phyloP scores from a whole-genome alignment of 768 basidiomycete genomes.

The Clitopilus passeckerianus region DNA sequence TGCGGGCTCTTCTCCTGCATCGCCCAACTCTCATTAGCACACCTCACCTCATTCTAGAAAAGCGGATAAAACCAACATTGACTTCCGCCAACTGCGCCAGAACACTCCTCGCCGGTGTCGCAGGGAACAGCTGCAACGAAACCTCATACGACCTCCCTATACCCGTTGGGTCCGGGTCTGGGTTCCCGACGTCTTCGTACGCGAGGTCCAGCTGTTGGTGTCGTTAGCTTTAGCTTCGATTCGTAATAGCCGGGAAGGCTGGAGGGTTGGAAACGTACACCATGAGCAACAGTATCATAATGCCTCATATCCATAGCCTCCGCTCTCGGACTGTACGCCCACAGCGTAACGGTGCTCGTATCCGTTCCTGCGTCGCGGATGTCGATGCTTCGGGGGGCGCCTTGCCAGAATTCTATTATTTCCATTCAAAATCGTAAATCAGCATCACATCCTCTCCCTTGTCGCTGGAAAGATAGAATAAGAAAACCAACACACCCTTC shows the following conservation, averaged over 20 bases:
- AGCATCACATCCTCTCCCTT: no score
- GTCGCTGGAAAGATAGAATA: no score
- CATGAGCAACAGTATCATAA: slow-evolving; percentile 32
- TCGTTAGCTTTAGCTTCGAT: background rate
- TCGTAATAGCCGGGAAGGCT: no score
- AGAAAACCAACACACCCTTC: slow-evolving; percentile 16
- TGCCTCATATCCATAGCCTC: slow-evolving; percentile 31
- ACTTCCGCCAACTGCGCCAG: slow-evolving; percentile 23
- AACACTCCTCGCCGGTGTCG: slow-evolving; percentile 24
- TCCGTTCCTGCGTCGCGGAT: slow-evolving; percentile 25
- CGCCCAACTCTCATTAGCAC: background rate
- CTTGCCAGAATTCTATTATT: slow-evolving; percentile 31
- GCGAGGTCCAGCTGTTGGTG: slow-evolving; percentile 26
- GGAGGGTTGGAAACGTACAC: slow-evolving; percentile 18
- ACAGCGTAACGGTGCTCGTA: slow-evolving; percentile 24
- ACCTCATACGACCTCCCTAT: slow-evolving; percentile 32
- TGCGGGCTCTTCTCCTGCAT: slow-evolving; percentile 26
- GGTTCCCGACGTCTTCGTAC: slow-evolving; percentile 34
- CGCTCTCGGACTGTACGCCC: slow-evolving; percentile 33
- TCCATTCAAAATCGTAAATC: no score
- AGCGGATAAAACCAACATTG: slow-evolving; percentile 11
- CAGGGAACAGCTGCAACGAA: slow-evolving; percentile 25
- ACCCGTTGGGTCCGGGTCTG: slow-evolving; percentile 29
- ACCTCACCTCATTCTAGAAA: no score
- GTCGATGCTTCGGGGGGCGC: slow-evolving; percentile 27